Base-by-base conservation (phyloP, 768 basidiomycete species). In the Mycena capillaripes region DNA sequence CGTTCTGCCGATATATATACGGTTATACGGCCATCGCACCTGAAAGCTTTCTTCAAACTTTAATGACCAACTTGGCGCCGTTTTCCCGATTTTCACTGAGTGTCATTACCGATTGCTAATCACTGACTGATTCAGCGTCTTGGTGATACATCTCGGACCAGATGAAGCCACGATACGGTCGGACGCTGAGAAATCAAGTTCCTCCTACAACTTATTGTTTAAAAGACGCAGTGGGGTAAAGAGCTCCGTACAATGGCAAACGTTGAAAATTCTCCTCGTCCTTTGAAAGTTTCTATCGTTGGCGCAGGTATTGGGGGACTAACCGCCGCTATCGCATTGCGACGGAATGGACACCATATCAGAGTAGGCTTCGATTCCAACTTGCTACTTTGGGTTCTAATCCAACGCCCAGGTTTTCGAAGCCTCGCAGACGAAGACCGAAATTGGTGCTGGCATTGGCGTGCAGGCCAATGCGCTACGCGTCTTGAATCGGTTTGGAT, bases 391-490 rank as follows among this genome's bases (percentile, higher is more conserved):
- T n/a, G 7, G 10, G 19, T 40, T 29, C 3, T n/a, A 40, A 32
- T 32, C 32, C 36, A 5, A 23, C 16, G 11, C 14, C 4, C 53
- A 71, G 69, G 46, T 71, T 10, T 71, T 36, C 55, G 69, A 71
- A 52, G 34, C 55, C 21, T 56, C 42, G 5, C 32, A 64, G 32
- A 64, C 23, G 27, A 63, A 64, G 34, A 38, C 42, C 3, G 69
- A 70, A 29, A 50, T 64, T 17, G 69, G 69, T 12, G 69, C 63
- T 1, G 69, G 69, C 3, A 29, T 71, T 12, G 44, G 38, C 9
- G 23, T 65, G 55, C 69, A 64, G 30, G 21, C 25, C 11, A 71
- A 71, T 30, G 61, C 62, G 4, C 12, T 65, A 19, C 69, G 69
- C 16, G 55, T 65, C 7, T 30, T 71, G 23, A 17, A 59, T 4